phyloP scores from a whole-genome alignment of 1,284 basidiomycete species.

The Tetrapyrgos nigripes region DNA sequence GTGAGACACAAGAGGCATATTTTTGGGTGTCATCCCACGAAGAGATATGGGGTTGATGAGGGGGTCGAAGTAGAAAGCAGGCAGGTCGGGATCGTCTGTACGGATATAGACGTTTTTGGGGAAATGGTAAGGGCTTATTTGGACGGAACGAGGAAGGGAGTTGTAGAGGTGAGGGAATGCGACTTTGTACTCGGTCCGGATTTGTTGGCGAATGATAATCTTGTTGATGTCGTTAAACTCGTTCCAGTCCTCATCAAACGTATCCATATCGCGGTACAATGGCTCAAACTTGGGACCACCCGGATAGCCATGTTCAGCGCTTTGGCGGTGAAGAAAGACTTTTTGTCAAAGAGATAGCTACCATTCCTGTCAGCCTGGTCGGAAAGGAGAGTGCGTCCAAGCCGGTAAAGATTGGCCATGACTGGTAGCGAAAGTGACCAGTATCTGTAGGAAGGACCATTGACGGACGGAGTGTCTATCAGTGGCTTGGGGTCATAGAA shows the following conservation, averaged over 20 bases:
- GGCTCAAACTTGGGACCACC: constrained; percentile 99
- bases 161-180: constrained; percentile 99
- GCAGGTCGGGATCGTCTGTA: constrained; percentile 97
- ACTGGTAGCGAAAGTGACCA: constrained; percentile 94
- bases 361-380: constrained; percentile 92
- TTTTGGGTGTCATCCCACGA: constrained; percentile 85
- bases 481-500: constrained; percentile 98
- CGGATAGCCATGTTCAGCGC: constrained; percentile 98
- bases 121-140: constrained; percentile 90
- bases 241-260: constrained; percentile 99
- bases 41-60: constrained; percentile 96
- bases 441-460: constrained; percentile 92
- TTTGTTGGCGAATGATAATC: constrained; percentile 98
- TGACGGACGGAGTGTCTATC: constrained; percentile 86
- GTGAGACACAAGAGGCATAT: constrained; percentile 83
- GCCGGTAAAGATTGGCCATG: constrained; percentile 96
- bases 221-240: constrained; percentile 99
- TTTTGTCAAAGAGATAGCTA: constrained; percentile 96
- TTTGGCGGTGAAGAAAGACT: constrained; percentile 98
- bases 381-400: constrained; percentile 92
- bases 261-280: constrained; percentile 93
- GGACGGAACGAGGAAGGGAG: constrained; percentile 95
- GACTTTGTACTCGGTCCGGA: constrained; percentile 99
- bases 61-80: constrained; percentile 99
- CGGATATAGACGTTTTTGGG: constrained; percentile 99